A percentile compares a stretch with the other conserved stretches of the same genome.
Conservation (phyloP, 2,329 filamentous ascomycete species). For the Pyricularia sp. region DNA sequence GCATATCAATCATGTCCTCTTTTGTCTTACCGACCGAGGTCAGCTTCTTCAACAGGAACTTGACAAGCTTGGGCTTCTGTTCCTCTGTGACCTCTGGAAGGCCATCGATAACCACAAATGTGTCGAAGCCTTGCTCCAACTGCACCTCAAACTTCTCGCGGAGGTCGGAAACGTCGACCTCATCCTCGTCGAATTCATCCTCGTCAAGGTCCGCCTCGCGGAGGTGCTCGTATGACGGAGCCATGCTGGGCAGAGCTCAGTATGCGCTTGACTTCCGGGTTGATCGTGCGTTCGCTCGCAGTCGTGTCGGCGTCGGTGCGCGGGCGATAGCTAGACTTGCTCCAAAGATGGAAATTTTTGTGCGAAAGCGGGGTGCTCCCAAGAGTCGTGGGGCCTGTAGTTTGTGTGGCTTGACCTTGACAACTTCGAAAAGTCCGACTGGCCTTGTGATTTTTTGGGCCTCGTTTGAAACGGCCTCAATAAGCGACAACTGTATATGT, state of each 20-base stretch:
- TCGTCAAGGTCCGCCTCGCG: constrained; percentile 81
- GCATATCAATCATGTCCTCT: constrained; percentile 90
- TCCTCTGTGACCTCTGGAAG: constrained; percentile 83
- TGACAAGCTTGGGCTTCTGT: constrained; percentile 87
- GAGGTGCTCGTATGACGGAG: constrained; percentile 85
- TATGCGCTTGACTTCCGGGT: background rate
- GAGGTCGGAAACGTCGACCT: constrained; percentile 92
- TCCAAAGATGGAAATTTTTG: constrained; percentile 9
- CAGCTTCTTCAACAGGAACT: constrained; percentile 92
- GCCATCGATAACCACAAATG: constrained; percentile 93
- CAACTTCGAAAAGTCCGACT: background rate
- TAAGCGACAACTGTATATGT: background rate
- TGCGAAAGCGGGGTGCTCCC: constrained; percentile 11
- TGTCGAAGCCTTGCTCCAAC: constrained; percentile 90
- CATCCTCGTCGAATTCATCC: constrained; percentile 82
- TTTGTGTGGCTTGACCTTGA: background rate
- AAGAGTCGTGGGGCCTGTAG: constrained; percentile 4
- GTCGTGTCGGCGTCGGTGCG: background rate
- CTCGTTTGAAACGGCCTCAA: background rate
- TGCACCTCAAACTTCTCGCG: constrained; percentile 92
- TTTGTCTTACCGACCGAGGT: constrained; percentile 74
- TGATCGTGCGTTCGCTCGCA: background rate
- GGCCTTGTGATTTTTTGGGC: background rate
- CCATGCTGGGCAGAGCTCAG: constrained; percentile 55
- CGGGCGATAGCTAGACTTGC: background rate